phyloP scores from a whole-genome alignment of 495 filamentous ascomycete genomes.

The Neurospora terricola region DNA sequence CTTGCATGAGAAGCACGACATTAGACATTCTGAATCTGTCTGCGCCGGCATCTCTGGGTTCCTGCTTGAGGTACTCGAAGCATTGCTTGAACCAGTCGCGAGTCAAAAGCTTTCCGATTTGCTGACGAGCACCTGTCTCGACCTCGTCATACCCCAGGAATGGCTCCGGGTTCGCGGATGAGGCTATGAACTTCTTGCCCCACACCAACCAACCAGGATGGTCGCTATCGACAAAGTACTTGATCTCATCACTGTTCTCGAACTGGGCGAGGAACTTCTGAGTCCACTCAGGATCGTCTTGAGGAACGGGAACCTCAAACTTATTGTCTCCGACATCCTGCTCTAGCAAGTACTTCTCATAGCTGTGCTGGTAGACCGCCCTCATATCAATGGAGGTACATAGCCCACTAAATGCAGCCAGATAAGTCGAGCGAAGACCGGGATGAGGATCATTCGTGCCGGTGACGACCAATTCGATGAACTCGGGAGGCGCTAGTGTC shows the following conservation, averaged over 20 bases:
- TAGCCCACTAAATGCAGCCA: slow-evolving; percentile 64
- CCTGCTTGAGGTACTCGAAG: slow-evolving; percentile 92
- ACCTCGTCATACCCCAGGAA: slow-evolving; percentile 75
- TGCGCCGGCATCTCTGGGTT: slow-evolving; percentile 71
- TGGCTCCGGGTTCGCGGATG: slow-evolving; percentile 54
- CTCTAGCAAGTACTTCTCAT: slow-evolving; percentile 73
- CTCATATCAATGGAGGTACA: slow-evolving; percentile 79
- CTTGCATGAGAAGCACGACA: slow-evolving; percentile 73
- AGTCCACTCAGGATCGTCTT: slow-evolving; percentile 68
- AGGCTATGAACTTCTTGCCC: slow-evolving; percentile 73
- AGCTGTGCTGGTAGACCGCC: slow-evolving; percentile 74
- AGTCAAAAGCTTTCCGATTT: slow-evolving; percentile 72
- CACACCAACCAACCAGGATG: slow-evolving; percentile 97
- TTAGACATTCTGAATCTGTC: slow-evolving; percentile 87
- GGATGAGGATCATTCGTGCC: slow-evolving; percentile 89
- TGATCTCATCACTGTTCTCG: slow-evolving; percentile 57
- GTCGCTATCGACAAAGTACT: slow-evolving; percentile 86
- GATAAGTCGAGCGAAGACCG: slow-evolving; percentile 69
- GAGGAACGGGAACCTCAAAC: slow-evolving; percentile 58
- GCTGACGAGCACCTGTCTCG: slow-evolving; percentile 63
- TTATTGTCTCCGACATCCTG: slow-evolving; percentile 66
- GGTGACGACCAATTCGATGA: slow-evolving; percentile 73
- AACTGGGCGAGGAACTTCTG: slow-evolving; percentile 67
- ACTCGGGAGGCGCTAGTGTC: slow-evolving; percentile 64
- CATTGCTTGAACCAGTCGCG: slow-evolving; percentile 78